A percentile compares a stretch with the other conserved stretches of the same genome.
phyloP scores from a whole-genome alignment of 1,284 basidiomycete species.

The Naganishia sp. region DNA sequence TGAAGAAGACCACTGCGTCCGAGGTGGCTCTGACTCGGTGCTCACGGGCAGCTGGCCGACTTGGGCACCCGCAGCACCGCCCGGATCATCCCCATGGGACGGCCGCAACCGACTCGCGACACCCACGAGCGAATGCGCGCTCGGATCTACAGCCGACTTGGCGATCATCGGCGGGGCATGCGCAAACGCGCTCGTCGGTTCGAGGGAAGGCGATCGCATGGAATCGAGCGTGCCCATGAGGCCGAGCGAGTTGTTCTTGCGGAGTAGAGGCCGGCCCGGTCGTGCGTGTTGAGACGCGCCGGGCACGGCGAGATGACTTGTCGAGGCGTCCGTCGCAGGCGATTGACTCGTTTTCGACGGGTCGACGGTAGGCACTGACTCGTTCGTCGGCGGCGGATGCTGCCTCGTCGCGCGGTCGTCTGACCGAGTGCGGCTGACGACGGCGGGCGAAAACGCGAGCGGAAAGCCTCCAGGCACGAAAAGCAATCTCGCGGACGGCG shows the following conservation, averaged over 20 bases:
- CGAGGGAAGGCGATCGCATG: slow-evolving; percentile 22
- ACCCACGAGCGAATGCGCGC: neutral
- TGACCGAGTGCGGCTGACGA: neutral
- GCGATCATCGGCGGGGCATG: neutral
- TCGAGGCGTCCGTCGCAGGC: neutral
- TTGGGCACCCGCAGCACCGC: too few species aligned
- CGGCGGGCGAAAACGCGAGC: neutral
- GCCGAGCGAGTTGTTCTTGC: slow-evolving; percentile 22
- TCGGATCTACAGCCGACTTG: too few species aligned
- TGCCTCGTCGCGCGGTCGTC: neutral
- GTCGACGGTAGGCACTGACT: neutral
- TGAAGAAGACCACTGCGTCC: neutral
- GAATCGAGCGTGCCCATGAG: slow-evolving; percentile 21
- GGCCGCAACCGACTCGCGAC: slow-evolving; percentile 11
- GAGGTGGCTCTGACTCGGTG: neutral
- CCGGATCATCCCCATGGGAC: neutral
- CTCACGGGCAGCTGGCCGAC: too few species aligned
- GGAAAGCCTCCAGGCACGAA: slow-evolving; percentile 16
- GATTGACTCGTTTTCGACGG: too few species aligned
- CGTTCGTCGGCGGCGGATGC: neutral
- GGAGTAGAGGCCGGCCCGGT: slow-evolving; percentile 5
- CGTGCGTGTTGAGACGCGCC: neutral
- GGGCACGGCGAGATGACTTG: neutral
- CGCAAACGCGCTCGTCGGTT: slow-evolving; percentile 10
- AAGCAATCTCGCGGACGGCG: too few species aligned